Evolutionary conservation across 257 asterid species (phyloP).

Genomic region (Handroanthus guayacan): DNA sequence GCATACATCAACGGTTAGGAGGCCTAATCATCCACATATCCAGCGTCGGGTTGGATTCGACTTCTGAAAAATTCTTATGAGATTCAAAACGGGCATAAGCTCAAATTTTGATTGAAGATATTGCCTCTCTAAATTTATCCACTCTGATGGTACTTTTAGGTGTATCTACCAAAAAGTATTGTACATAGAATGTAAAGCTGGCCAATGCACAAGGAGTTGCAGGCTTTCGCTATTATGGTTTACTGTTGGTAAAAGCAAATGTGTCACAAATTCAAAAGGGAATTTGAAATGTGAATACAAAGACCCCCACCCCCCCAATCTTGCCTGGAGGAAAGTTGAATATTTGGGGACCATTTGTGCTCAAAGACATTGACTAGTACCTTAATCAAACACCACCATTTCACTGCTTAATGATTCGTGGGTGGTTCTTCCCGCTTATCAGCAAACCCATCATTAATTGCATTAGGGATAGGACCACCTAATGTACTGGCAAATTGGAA

Average conservation of each 20-base stretch:
- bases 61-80: too few relatives aligned
- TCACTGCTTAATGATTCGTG: conserved; percentile 42
- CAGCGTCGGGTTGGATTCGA: background rate
- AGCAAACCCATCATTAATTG: conserved; percentile 41
- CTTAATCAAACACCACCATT: conserved; percentile 39
- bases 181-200: background rate
- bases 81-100: too few relatives aligned
- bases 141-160: background rate
- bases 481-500: conserved; percentile 30
- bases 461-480: conserved; percentile 53
- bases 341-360: conserved; percentile 46
- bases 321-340: background rate
- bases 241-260: background rate
- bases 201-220: background rate
- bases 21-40: background rate
- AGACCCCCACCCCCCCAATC: background rate
- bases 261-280: background rate
- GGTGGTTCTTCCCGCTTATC: conserved; percentile 34
- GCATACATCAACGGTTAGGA: too few relatives aligned
- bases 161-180: background rate
- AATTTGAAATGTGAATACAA: too few relatives aligned
- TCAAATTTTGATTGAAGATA: background rate
- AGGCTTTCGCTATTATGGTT: background rate
- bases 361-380: conserved; percentile 29
- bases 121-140: background rate